Evolutionary conservation across 768 basidiomycete genomes (phyloP), one percentile per base, ranked within the genome.

Genomic region (Sarcodon aspratus): DNA sequence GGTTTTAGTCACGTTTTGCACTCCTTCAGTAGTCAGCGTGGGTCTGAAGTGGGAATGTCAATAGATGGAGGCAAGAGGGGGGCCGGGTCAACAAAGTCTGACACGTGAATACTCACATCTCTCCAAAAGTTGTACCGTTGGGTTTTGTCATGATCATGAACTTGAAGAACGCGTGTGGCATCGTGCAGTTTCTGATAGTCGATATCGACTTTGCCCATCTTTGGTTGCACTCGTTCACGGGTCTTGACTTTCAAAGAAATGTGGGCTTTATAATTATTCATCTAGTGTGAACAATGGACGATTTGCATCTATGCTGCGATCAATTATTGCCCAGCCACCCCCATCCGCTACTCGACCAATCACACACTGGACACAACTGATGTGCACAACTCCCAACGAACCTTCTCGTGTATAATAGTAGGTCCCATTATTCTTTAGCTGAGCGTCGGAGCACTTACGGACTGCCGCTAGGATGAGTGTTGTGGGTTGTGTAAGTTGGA

Each of bases 201-300:
- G 55, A 99, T 98, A 61, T 98, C 96, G 59, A 98, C 82, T 70
- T 98, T 98, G 53, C 96, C 96, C 95, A 99, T 98, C 74, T 99
- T 99, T 1, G 96, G 96, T 61, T 99, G 96, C 18, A 99, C 96
- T 7, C 96, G 75, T 62, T 99, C 96, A 52, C 96, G 78, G 46
- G 96, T 98, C 72, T 97, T 98, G 31, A 88, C 88, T 64, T 97
- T 96, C 49, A 99, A 71, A 18, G 83, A 83, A 85, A 96, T 95
- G 51, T 80, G 84, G 10, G 93, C 92, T 68, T 99, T 27, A 27
- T 27, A 27, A 27, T 27, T 27, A 27, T 27, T 27, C 5, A 27
- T 27, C 21, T 27, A 27, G 21, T 27, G 21, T 27, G 5, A 27
- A 27, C 21, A 27, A 27, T 27, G 21, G 21, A 27, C 21, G 5